Base-by-base conservation (phyloP, 306 rosid genomes). In the Fagus sylvatica region DNA sequence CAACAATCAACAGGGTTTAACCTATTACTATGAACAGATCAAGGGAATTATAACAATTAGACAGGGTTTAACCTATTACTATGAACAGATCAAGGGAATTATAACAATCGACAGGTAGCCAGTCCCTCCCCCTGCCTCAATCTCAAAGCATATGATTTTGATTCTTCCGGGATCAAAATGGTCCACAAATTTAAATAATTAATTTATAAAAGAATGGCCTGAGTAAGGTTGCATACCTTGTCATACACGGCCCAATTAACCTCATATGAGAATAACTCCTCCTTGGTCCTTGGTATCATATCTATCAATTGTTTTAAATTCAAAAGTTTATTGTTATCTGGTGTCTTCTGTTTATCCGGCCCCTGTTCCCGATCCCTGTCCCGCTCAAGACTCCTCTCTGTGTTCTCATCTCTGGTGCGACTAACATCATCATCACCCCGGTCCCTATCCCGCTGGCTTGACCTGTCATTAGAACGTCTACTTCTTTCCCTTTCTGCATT, bases 251-350 rank as follows among this genome's bases (percentile, higher is more conserved):
- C 82, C 99, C 99, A 96, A 72, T 96, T 92, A 69, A 96, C 91
- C 80, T 90, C 94, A 77, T 91, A 91, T 5, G 98, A 91, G 83
- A 96, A 96, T 84, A 96, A 81, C 81, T 96, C 99, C 77, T 96
- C 99, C 82, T 96, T 96, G 53, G 99, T 96, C 87, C 82, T 96
- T 2, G 99, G 99, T 80, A 96, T 96, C 98, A 91, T 93, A 86
- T 96, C 99, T 81, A 96, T 96, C 79, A 96, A 82, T 82, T 96
- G 97, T 76, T 93, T 96, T 3, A 97, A 97, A 84, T 88, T 98
- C 80, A 91, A 83, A 46, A 96, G 92, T 83, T 91, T 93, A 80
- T 84, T 95, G 75, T 90, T 93, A 71, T 90, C 94, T 10, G 94
- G 72, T 64, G 94, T 72, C 89, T 88, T 95, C 16, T 49, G 78